Percentiles rank a stretch among this genome's conserved stretches.
These are phyloP conservation scores for Mimosa pudica DNA, from an alignment of 306 rosid species.

Conservation along the genomic window DNA sequence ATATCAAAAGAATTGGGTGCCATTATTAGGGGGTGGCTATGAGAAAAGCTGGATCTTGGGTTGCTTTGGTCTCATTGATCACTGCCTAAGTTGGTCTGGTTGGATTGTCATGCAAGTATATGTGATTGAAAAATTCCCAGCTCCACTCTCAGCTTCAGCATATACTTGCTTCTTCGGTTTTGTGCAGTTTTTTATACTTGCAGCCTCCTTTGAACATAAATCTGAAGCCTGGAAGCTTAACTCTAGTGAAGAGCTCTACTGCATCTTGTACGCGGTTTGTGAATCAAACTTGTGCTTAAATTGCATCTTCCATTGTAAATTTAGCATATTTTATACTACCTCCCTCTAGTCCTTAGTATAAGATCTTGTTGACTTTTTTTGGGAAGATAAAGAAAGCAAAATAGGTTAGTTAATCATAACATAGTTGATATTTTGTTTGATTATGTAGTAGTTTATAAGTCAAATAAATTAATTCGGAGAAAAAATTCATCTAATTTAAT, in stretches of 20 bases:
- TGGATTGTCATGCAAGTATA: constrained; percentile 69
- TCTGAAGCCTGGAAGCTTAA: constrained; percentile 50
- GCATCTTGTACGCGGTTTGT: constrained; percentile 65
- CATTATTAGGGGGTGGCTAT: constrained; percentile 42
- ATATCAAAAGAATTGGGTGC: constrained; percentile 34
- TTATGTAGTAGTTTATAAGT: too few relatives aligned
- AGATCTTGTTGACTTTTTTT: too few relatives aligned
- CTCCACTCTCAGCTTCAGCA: constrained; percentile 53
- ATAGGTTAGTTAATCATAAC: too few relatives aligned
- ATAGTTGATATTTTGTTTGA: too few relatives aligned
- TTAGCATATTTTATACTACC: not conserved
- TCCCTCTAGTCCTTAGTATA: too few relatives aligned
- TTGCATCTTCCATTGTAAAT: constrained; percentile 10
- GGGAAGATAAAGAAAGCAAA: too few relatives aligned
- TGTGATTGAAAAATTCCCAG: constrained; percentile 46
- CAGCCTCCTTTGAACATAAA: constrained; percentile 44
- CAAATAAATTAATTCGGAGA: too few relatives aligned
- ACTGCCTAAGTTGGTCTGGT: constrained; percentile 69
- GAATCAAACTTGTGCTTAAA: constrained; percentile 11
- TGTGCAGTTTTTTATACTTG: constrained; percentile 47
- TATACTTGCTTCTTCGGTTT: constrained; percentile 59
- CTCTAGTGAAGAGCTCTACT: constrained; percentile 46
- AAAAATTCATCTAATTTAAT: too few relatives aligned
- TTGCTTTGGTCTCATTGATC: constrained; percentile 61
- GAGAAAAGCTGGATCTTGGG: constrained; percentile 68